phyloP scores from a whole-genome alignment of 2,329 filamentous ascomycete genomes.

The Davidsoniella virescens region DNA sequence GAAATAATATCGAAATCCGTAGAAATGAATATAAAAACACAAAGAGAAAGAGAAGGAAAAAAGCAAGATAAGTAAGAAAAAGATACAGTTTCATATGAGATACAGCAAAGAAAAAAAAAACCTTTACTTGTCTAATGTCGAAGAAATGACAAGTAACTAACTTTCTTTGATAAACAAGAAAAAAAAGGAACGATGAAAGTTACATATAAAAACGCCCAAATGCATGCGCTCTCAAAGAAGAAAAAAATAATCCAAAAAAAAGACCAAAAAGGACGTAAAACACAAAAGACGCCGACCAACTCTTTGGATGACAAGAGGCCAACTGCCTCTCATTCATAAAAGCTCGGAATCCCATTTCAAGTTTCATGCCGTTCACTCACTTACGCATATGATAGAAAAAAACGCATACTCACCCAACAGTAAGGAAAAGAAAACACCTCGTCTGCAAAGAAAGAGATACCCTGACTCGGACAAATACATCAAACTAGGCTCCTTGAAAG shows the following conservation, averaged over 20 bases:
- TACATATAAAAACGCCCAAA: conserved; percentile 9
- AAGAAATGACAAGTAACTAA: neutral
- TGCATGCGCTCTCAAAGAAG: conserved; percentile 9
- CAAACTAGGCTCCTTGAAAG: no score
- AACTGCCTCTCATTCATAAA: neutral
- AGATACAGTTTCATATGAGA: neutral
- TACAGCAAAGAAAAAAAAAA: neutral
- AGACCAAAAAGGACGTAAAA: conserved; percentile 4
- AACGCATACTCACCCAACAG: no score
- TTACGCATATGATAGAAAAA: neutral
- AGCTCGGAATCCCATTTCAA: neutral
- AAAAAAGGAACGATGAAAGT: neutral
- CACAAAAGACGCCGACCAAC: neutral
- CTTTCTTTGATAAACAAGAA: neutral
- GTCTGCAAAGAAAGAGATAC: no score
- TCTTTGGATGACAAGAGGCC: no score
- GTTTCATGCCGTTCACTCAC: neutral
- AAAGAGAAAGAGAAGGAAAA: no score
- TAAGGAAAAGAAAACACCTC: neutral
- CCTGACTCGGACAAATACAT: no score
- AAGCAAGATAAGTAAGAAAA: neutral
- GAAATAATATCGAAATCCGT: neutral
- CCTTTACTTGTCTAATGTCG: neutral
- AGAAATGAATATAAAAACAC: neutral
- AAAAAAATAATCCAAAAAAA: conserved; percentile 5